Evolutionary conservation across 345 rosid species (phyloP).

Genomic region (Lagerstroemia speciosa): DNA sequence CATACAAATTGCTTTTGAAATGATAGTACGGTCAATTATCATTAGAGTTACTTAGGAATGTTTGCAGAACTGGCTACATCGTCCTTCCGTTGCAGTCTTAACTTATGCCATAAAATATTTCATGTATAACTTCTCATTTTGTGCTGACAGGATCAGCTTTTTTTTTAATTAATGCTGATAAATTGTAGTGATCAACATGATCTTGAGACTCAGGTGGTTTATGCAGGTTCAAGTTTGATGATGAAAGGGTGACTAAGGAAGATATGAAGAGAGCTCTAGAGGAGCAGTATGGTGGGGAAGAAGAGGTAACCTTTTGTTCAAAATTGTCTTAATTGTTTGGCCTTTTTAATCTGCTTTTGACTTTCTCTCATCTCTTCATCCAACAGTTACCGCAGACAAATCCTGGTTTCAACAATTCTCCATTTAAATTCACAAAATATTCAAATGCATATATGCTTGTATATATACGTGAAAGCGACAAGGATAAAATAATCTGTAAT

Average conservation of each 20-base stretch:
- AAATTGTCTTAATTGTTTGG: neutral
- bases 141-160: neutral
- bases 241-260: conserved; percentile 50
- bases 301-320: conserved; percentile 24
- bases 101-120: no score
- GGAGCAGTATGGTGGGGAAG: conserved; percentile 54
- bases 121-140: no score
- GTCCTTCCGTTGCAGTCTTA: neutral
- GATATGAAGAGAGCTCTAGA: conserved; percentile 43
- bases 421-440: conserved; percentile 47
- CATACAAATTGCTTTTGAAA: neutral
- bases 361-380: conserved; percentile 1
- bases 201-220: conserved; percentile 4
- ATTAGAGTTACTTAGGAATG: neutral
- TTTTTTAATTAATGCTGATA: neutral
- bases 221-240: conserved; percentile 44
- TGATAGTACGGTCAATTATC: neutral
- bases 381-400: conserved; percentile 42
- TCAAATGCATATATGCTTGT: conserved; percentile 55
- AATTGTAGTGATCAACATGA: neutral
- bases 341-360: neutral
- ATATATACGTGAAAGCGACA: conserved; percentile 47
- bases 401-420: conserved; percentile 47
- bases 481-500: conserved; percentile 44
- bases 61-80: neutral